Conservation (phyloP, 2,329 filamentous ascomycete genomes). For the Beauveria scarabaeidicola region DNA sequence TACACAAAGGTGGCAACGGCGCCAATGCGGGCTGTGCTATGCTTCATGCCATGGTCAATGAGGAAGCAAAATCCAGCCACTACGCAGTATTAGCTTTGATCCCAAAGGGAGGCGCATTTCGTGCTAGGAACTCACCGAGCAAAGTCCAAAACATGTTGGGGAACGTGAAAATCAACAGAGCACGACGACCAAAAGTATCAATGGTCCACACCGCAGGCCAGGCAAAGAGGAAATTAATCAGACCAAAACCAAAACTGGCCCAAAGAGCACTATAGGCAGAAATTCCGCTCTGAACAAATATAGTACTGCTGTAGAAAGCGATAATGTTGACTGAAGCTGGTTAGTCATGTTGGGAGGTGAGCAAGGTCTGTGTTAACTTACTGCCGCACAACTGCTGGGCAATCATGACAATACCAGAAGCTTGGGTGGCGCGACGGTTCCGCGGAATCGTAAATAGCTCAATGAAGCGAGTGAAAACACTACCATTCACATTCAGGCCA, state of each 20-base stretch:
- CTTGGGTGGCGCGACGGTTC: conserved; percentile 53
- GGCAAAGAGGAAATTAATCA: conserved; percentile 56
- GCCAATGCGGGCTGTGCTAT: conserved; percentile 37
- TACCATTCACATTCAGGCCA: conserved; percentile 31
- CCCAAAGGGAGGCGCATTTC: no score
- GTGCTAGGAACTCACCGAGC: conserved; percentile 22
- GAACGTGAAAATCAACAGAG: conserved; percentile 53
- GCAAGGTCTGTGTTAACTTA: conserved; percentile 13
- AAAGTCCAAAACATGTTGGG: conserved; percentile 55
- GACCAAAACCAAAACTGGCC: conserved; percentile 36
- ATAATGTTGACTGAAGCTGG: conserved; percentile 34
- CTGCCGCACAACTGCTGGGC: conserved; percentile 53
- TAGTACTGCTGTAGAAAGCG: conserved; percentile 38
- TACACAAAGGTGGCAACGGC: conserved; percentile 53
- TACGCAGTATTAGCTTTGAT: conserved; percentile 3
- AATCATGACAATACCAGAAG: conserved; percentile 61
- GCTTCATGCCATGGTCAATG: conserved; percentile 21
- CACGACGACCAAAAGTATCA: conserved; percentile 53
- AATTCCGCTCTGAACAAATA: conserved; percentile 37
- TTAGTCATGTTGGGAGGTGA: not conserved
- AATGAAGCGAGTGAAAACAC: conserved; percentile 39
- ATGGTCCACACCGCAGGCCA: conserved; percentile 56
- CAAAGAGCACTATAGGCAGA: conserved; percentile 29
- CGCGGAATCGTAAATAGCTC: conserved; percentile 52
- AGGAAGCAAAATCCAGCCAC: conserved; percentile 27